A percentile compares a stretch with the other conserved stretches of the same genome.
Conservation (phyloP, 176 grass and related monocot genomes). For the Lolium rigidum region DNA sequence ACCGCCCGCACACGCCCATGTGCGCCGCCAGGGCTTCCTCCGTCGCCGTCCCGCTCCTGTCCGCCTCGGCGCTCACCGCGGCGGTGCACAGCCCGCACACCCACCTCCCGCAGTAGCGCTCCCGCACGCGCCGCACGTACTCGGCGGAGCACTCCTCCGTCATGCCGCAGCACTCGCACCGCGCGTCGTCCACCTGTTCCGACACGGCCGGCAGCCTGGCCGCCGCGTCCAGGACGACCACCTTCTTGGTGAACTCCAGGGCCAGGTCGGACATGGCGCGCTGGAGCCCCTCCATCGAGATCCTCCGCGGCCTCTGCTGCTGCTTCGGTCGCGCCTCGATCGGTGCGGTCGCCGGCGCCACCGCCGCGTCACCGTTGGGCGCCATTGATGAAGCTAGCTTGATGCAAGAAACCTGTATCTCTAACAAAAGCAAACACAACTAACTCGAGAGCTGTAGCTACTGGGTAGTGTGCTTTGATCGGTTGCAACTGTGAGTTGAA, state of each 20-base stretch:
- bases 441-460: neutral
- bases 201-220: conserved; percentile 54
- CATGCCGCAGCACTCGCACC: conserved; percentile 93
- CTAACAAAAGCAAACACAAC: neutral
- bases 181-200: conserved; percentile 68
- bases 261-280: conserved; percentile 83
- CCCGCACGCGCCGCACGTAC: conserved; percentile 77
- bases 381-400: conserved; percentile 54
- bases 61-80: conserved; percentile 73
- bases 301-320: conserved; percentile 52
- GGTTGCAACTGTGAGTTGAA: conserved; percentile 22
- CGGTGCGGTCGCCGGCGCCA: neutral
- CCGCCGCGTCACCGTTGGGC: conserved; percentile 59
- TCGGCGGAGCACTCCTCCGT: conserved; percentile 79
- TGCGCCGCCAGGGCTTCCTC: conserved; percentile 70
- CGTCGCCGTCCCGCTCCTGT: conserved; percentile 42
- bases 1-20: conserved; percentile 69
- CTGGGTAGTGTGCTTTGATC: neutral
- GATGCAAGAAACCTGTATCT: neutral
- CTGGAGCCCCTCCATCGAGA: conserved; percentile 92
- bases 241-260: conserved; percentile 63
- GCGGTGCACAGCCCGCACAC: conserved; percentile 81
- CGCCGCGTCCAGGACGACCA: neutral
- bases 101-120: conserved; percentile 74
- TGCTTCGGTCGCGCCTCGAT: neutral